A percentile compares a stretch with the other conserved stretches of the same genome.
phyloP scores from a whole-genome alignment of 345 rosid species.

The Populus simonii region DNA sequence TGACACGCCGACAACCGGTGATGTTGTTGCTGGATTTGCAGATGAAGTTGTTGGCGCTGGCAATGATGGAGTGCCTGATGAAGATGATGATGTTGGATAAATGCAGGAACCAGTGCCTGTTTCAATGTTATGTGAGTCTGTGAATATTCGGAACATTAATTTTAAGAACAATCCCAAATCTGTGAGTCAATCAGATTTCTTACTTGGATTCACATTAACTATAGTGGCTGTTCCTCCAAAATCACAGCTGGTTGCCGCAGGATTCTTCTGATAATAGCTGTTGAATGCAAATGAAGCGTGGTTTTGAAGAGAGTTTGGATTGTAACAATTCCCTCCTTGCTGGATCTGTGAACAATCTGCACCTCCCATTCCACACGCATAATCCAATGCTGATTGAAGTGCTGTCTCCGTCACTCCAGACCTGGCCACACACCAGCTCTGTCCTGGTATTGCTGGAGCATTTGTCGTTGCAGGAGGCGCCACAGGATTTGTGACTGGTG shows the following conservation, averaged over 20 bases:
- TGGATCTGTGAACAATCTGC: slow-evolving; percentile 88
- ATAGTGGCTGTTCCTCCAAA: slow-evolving; percentile 72
- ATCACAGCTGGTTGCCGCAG: slow-evolving; percentile 75
- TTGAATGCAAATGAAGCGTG: slow-evolving; percentile 96
- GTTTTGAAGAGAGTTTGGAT: slow-evolving; percentile 59
- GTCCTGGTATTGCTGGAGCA: slow-evolving; percentile 66
- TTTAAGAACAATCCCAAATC: not conserved
- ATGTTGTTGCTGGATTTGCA: slow-evolving; percentile 16
- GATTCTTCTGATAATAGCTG: slow-evolving; percentile 87
- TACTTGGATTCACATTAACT: slow-evolving; percentile 76
- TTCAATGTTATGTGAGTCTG: not conserved
- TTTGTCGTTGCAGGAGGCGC: slow-evolving; percentile 57
- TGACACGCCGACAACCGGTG: slow-evolving; percentile 34
- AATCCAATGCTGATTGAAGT: slow-evolving; percentile 77
- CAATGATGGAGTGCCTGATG: slow-evolving; percentile 44
- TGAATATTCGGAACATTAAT: not conserved
- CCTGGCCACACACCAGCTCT: slow-evolving; percentile 88
- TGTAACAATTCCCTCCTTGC: slow-evolving; percentile 78
- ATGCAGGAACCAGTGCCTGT: slow-evolving; percentile 82
- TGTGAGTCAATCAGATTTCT: slow-evolving; percentile 24
- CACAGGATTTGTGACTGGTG: slow-evolving; percentile 42
- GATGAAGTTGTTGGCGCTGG: slow-evolving; percentile 30
- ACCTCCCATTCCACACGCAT: slow-evolving; percentile 86
- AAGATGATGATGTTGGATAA: slow-evolving; percentile 51
- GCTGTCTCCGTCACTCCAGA: slow-evolving; percentile 51